Percentiles rank a stretch among this genome's conserved stretches.
Conservation (phyloP, 140 eudicot species). For the Senecio squalidus region DNA sequence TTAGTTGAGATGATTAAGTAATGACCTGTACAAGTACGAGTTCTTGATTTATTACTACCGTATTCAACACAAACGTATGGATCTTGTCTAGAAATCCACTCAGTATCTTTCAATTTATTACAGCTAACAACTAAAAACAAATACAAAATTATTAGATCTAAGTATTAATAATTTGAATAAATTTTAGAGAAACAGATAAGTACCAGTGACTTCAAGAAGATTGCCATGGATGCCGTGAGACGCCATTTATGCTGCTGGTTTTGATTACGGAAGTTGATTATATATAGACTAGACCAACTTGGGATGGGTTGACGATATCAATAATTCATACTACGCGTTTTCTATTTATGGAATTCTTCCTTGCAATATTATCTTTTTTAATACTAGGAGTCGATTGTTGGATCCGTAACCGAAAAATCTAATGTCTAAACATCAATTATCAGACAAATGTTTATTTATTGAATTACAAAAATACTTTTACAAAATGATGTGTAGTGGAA, state of each 20-base stretch:
- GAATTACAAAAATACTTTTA: no score
- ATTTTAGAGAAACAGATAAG: not conserved
- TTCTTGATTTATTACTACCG: conserved; percentile 62
- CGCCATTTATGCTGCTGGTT: conserved; percentile 27
- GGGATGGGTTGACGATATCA: no score
- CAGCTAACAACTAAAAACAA: conserved; percentile 67
- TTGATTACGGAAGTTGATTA: conserved; percentile 2
- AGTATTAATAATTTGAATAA: not conserved
- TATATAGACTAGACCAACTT: no score
- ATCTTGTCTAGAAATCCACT: conserved; percentile 96
- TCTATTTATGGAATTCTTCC: no score
- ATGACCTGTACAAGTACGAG: conserved; percentile 91
- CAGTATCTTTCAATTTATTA: conserved; percentile 72
- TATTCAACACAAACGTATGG: conserved; percentile 88
- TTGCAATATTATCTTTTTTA: no score
- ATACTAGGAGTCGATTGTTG: no score
- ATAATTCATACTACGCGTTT: no score
- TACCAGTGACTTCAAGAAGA: conserved; percentile 89
- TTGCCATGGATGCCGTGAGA: conserved; percentile 76
- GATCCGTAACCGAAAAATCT: no score
- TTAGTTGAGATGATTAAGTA: no score
- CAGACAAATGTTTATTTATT: no score
- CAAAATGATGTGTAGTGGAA: no score
- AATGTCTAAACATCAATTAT: no score
- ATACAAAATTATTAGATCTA: conserved; percentile 7